Evolutionary conservation across 2,329 filamentous ascomycete species (phyloP).

Genomic region (Cryphonectria nitschkei): DNA sequence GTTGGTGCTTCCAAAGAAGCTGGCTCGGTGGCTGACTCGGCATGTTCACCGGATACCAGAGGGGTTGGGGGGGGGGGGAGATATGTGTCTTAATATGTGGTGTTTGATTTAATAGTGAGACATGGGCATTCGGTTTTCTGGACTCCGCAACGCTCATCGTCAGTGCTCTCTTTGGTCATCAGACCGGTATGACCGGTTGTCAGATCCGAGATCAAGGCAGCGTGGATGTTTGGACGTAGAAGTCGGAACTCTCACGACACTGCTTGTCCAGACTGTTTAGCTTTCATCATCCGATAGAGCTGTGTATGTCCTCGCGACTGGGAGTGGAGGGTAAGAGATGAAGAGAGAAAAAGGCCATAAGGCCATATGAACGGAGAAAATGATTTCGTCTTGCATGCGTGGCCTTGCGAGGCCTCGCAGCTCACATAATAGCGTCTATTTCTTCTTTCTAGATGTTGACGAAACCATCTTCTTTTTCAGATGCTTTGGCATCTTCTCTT

Average conservation of each 20-base stretch:
- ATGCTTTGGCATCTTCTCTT: constrained; percentile 95
- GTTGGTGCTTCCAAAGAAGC: too few species aligned
- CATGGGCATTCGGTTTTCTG: background rate
- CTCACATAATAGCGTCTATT: constrained; percentile 42
- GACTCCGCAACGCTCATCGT: constrained; percentile 41
- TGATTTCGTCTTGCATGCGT: constrained; percentile 29
- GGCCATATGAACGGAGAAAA: background rate
- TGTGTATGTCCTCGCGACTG: background rate
- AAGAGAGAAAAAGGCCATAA: background rate
- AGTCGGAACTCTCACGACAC: constrained; percentile 30
- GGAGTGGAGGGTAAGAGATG: background rate
- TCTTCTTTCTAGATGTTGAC: constrained; percentile 65
- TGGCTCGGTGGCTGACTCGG: background rate
- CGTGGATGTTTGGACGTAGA: constrained; percentile 45
- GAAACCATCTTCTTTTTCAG: constrained; percentile 87
- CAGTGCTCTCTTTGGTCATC: constrained; percentile 67
- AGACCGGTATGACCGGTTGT: constrained; percentile 42
- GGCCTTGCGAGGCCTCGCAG: background rate
- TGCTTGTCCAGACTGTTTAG: constrained; percentile 28
- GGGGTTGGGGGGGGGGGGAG: too few species aligned
- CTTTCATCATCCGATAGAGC: constrained; percentile 37
- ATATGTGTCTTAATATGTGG: background rate
- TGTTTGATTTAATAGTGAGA: background rate
- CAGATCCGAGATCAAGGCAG: constrained; percentile 38
- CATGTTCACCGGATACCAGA: too few species aligned